These are phyloP conservation scores for Malus sylvestris DNA, from an alignment of 306 rosid species.

Conservation along the genomic window DNA sequence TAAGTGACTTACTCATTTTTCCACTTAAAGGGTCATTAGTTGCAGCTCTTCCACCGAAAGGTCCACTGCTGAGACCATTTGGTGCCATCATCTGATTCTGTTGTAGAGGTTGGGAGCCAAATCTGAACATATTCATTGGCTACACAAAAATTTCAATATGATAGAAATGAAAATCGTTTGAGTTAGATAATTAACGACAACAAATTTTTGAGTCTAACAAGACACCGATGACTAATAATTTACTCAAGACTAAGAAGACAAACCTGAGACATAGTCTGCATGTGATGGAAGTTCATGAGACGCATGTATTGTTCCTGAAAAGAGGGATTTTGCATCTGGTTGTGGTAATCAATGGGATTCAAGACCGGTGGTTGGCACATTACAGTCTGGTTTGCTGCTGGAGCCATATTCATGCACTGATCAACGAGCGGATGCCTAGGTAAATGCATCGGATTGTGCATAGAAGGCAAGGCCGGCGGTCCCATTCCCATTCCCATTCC, in stretches of 20 bases:
- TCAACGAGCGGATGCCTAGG: slow-evolving; percentile 38
- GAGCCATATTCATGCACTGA: slow-evolving; percentile 41
- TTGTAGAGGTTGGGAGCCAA: slow-evolving; percentile 43
- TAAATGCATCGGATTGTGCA: slow-evolving; percentile 48
- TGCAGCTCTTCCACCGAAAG: slow-evolving; percentile 33
- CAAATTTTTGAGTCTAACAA: background rate
- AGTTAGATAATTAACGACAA: background rate
- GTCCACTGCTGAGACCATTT: slow-evolving; percentile 27
- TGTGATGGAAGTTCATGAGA: slow-evolving; percentile 60
- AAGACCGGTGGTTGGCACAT: slow-evolving; percentile 49
- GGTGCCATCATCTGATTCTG: slow-evolving; percentile 45
- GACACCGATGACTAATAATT: background rate
- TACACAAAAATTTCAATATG: slow-evolving; percentile 21
- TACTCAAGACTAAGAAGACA: slow-evolving; percentile 7
- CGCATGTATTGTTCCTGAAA: slow-evolving; percentile 61
- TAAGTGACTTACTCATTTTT: slow-evolving; percentile 30
- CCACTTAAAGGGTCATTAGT: slow-evolving; percentile 32
- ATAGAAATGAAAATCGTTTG: background rate
- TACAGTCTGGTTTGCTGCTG: slow-evolving; percentile 40
- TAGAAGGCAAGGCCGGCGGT: slow-evolving; percentile 45
- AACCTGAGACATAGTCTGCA: slow-evolving; percentile 73
- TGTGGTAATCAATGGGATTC: slow-evolving; percentile 49
- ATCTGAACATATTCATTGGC: slow-evolving; percentile 53
- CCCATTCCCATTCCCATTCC: slow-evolving; percentile 37
- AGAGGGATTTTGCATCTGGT: slow-evolving; percentile 53